Evolutionary conservation across 1,284 basidiomycete genomes (phyloP), one percentile per base, ranked within the genome.

Genomic region (Irpex sp.): DNA sequence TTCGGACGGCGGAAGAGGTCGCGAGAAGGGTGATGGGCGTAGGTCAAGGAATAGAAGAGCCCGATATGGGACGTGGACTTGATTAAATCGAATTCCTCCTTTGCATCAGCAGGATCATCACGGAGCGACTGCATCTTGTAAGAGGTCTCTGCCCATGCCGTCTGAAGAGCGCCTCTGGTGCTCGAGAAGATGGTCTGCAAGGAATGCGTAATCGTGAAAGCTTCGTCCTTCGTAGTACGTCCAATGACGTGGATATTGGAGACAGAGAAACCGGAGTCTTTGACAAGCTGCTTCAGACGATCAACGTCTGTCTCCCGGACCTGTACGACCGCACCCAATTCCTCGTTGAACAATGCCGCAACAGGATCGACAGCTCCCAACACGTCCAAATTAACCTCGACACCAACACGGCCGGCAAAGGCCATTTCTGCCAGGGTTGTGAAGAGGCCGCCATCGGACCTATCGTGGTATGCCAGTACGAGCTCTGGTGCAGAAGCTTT

Each of bases 381-480:
- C 3, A 82, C 74, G 69, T 92, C 87, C 31, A 96, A 77, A 59
- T 82, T 82, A 62, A 96, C 74, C 61, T 88, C 81, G 36, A 88
- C 84, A 37, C 97, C 97, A 8, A 87, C 83, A 60, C 91, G 87
- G 26, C 95, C 96, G 5, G 97, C 96, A 71, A 99, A 98, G 54
- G 88, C 86, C 97, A 99, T 99, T 78, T 99, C 97, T n/a, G 83
- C 89, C 37, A 98, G 74, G 3, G 96, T 92, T 0, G 93, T 91
- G 75, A 99, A 91, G 40, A 99, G 79, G 55, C 97, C 97, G 62
- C 97, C 97, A 72, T 99, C 97, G 0, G 97, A 98, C 19, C 97
- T 89, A 77, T 99, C 97, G 75, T 99, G 97, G 75, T 99, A 99
- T 0, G 97, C 96, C 48, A 98, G 81, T 0, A 99, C 88, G 26